A percentile compares a stretch with the other conserved stretches of the same genome.
phyloP scores from a whole-genome alignment of 208 protist species.

The Wallacemonas rigidus region DNA sequence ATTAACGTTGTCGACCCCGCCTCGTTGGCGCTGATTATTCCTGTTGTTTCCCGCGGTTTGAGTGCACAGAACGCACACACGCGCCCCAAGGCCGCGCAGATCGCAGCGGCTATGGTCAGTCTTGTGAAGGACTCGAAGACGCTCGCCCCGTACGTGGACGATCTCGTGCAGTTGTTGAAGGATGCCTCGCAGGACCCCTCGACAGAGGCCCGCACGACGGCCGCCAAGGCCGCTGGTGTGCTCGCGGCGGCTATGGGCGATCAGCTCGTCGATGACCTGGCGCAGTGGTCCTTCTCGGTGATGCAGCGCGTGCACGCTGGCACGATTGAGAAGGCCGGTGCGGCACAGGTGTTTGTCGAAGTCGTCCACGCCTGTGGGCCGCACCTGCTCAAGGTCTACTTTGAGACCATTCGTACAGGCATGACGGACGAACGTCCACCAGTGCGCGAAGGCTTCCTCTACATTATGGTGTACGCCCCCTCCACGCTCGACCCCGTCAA shows the following conservation, averaged over 20 bases:
- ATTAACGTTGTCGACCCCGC: conserved; percentile 91
- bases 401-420: conserved; percentile 61
- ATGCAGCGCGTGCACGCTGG: conserved; percentile 67
- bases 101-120: conserved; percentile 88
- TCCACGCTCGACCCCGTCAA: conserved; percentile 64
- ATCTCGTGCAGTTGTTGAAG: conserved; percentile 85
- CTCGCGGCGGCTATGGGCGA: conserved; percentile 75
- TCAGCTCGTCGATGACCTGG: conserved; percentile 66
- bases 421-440: conserved; percentile 83
- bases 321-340: conserved; percentile 89
- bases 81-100: conserved; percentile 92
- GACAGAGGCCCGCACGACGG: conserved; percentile 82
- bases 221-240: conserved; percentile 85
- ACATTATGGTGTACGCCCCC: conserved; percentile 92
- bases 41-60: conserved; percentile 86
- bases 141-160: conserved; percentile 85
- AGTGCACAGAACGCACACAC: conserved; percentile 63
- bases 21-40: conserved; percentile 92
- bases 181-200: conserved; percentile 84
- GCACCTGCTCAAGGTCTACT: conserved; percentile 64
- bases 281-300: conserved; percentile 80
- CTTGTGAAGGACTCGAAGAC: conserved; percentile 85
- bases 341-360: conserved; percentile 91
- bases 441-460: conserved; percentile 92
- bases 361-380: conserved; percentile 76